A percentile compares a stretch with the other conserved stretches of the same genome.
Conservation (phyloP, 768 basidiomycete genomes). For the Trametes sanguinea region DNA sequence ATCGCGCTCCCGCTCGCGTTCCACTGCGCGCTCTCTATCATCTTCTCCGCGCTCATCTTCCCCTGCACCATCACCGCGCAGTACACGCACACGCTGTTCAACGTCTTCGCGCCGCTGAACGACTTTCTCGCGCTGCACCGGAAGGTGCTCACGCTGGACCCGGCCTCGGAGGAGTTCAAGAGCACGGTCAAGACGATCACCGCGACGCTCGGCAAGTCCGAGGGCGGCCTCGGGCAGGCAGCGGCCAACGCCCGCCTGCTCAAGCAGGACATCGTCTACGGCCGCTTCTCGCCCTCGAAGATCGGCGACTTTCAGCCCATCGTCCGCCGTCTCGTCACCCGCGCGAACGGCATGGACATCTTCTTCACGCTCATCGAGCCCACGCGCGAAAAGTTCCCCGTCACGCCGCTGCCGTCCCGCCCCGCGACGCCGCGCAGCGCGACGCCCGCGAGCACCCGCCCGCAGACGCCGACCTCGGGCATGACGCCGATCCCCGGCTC, state of each 20-base stretch:
- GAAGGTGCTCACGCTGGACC: constrained; percentile 44
- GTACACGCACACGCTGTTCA: constrained; percentile 53
- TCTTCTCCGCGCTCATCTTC: constrained; percentile 56
- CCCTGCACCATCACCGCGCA: constrained; percentile 62
- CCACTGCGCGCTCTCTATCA: constrained; percentile 58
- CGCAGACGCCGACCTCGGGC: constrained; percentile 33
- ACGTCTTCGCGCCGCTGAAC: constrained; percentile 50
- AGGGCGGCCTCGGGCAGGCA: constrained; percentile 54
- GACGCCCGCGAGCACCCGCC: constrained; percentile 43
- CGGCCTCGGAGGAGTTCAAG: constrained; percentile 44
- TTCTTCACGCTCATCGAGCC: constrained; percentile 70
- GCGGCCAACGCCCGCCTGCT: constrained; percentile 55
- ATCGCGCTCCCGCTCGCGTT: constrained; percentile 60
- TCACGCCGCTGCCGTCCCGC: constrained; percentile 30
- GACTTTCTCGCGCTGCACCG: constrained; percentile 49
- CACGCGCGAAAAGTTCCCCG: constrained; percentile 53
- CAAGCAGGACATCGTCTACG: constrained; percentile 58
- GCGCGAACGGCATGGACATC: constrained; percentile 61
- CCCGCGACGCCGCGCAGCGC: no score
- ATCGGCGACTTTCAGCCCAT: constrained; percentile 52
- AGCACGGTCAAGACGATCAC: constrained; percentile 39
- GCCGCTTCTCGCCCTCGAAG: constrained; percentile 59
- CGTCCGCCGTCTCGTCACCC: constrained; percentile 51
- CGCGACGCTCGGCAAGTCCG: constrained; percentile 39
- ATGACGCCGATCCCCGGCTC: constrained; percentile 3